These are phyloP conservation scores for Rhizophagus clarus DNA, from an alignment of 192 early-diverging fungal genomes.

Conservation along the genomic window DNA sequence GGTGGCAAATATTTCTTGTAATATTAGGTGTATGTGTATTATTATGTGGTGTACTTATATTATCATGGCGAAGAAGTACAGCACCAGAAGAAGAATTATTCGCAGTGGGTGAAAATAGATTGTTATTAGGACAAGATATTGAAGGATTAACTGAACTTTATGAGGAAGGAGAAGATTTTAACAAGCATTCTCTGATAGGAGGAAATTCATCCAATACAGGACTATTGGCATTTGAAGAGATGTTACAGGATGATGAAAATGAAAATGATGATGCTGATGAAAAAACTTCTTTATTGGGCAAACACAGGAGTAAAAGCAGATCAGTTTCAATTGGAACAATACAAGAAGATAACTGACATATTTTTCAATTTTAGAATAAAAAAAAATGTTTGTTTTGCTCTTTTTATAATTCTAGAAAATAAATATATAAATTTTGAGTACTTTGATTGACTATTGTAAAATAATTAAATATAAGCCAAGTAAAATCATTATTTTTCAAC, in stretches of 20 bases:
- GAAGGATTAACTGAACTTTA: slow-evolving; percentile 25
- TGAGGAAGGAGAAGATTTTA: neutral
- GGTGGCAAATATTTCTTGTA: slow-evolving; percentile 66
- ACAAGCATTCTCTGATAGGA: neutral
- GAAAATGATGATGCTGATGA: slow-evolving; percentile 11
- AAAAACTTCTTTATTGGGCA: slow-evolving; percentile 5
- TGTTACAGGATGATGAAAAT: slow-evolving; percentile 8
- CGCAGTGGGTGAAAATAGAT: neutral
- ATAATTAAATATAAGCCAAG: too few relatives aligned
- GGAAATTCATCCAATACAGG: neutral
- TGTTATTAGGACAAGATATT: slow-evolving; percentile 7
- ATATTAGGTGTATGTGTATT: slow-evolving; percentile 67
- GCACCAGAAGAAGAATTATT: slow-evolving; percentile 29
- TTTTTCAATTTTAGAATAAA: too few relatives aligned
- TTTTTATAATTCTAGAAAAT: too few relatives aligned
- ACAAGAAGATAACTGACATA: neutral
- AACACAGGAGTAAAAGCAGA: neutral
- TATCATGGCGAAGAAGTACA: slow-evolving; percentile 56
- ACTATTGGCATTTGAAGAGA: neutral
- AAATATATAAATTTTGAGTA: too few relatives aligned
- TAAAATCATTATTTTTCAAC: too few relatives aligned
- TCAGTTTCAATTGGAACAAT: slow-evolving; percentile 8
- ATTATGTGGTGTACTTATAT: slow-evolving; percentile 62
- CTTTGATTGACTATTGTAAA: too few relatives aligned
- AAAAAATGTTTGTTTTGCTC: too few relatives aligned